Conservation (phyloP, 805 yeast genomes). For the Komagataella kurtzmanii region DNA sequence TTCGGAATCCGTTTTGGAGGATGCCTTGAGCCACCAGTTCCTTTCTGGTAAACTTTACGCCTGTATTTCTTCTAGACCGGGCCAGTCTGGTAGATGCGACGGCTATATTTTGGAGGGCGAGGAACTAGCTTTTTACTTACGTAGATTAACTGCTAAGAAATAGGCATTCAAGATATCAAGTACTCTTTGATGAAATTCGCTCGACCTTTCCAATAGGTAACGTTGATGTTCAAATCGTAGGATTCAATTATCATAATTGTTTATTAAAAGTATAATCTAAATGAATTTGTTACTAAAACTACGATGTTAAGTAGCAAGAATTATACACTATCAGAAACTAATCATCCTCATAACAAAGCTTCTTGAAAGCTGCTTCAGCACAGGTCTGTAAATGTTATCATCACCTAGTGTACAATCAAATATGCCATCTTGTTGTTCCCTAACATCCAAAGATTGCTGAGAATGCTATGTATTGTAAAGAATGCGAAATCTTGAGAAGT, state of each 20-base stretch:
- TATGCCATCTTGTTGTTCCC: background rate
- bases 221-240: too few species aligned
- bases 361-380: background rate
- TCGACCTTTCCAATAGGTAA: background rate
- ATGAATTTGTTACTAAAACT: too few species aligned
- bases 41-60: conserved; percentile 99
- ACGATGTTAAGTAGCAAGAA: background rate
- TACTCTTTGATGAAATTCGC: background rate
- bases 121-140: conserved; percentile 99
- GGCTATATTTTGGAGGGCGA: conserved; percentile 99
- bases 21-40: conserved; percentile 91
- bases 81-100: conserved; percentile 99
- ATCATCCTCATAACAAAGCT: background rate
- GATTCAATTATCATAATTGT: too few species aligned
- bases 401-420: background rate
- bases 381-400: background rate
- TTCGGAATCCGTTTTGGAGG: conserved; percentile 70
- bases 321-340: background rate
- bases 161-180: conserved; percentile 26
- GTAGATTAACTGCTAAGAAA: conserved; percentile 99
- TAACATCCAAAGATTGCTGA: background rate
- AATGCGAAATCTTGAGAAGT: background rate
- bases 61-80: conserved; percentile 97
- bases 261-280: too few species aligned
- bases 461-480: background rate